These are phyloP conservation scores for Lasiosphaeria ovina DNA, from an alignment of 495 filamentous ascomycete genomes.

Conservation along the genomic window DNA sequence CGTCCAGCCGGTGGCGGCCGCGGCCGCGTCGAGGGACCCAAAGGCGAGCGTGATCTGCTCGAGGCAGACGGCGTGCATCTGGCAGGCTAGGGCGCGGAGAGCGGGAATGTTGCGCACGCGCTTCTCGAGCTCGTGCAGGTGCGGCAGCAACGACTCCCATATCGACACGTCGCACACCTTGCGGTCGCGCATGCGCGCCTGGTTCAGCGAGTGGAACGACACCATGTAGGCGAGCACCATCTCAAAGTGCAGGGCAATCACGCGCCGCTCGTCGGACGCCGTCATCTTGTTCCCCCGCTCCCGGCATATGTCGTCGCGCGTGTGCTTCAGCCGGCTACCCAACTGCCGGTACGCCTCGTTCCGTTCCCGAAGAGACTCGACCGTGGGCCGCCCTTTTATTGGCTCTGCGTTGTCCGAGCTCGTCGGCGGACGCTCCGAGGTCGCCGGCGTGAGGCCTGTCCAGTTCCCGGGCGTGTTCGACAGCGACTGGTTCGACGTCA, in stretches of 20 bases:
- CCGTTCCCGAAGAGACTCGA: conserved; percentile 23
- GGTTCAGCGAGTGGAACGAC: conserved; percentile 33
- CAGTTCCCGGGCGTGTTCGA: conserved; percentile 40
- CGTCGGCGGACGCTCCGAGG: conserved; percentile 36
- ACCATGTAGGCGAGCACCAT: conserved; percentile 44
- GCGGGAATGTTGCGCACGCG: conserved; percentile 21
- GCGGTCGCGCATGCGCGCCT: conserved; percentile 23
- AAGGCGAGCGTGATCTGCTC: conserved; percentile 36
- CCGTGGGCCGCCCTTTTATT: conserved; percentile 16
- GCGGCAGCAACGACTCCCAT: conserved; percentile 33
- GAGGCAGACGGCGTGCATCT: conserved; percentile 37
- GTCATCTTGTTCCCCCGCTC: conserved; percentile 11
- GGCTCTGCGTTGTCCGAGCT: conserved; percentile 26
- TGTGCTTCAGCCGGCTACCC: conserved; percentile 44
- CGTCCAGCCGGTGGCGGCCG: conserved; percentile 14
- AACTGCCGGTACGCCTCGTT: conserved; percentile 29
- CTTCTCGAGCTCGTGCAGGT: conserved; percentile 31
- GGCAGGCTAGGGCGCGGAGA: conserved; percentile 30
- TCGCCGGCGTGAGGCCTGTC: conserved; percentile 38
- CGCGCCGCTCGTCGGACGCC: conserved; percentile 28
- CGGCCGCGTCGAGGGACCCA: conserved; percentile 22
- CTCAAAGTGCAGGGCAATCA: conserved; percentile 37
- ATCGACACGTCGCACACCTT: conserved; percentile 18
- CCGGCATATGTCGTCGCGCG: conserved; percentile 40
- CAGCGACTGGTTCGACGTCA: conserved; percentile 46